These are phyloP conservation scores for Harringtonia aguacate DNA, from an alignment of 2,329 filamentous ascomycete genomes.

Conservation along the genomic window DNA sequence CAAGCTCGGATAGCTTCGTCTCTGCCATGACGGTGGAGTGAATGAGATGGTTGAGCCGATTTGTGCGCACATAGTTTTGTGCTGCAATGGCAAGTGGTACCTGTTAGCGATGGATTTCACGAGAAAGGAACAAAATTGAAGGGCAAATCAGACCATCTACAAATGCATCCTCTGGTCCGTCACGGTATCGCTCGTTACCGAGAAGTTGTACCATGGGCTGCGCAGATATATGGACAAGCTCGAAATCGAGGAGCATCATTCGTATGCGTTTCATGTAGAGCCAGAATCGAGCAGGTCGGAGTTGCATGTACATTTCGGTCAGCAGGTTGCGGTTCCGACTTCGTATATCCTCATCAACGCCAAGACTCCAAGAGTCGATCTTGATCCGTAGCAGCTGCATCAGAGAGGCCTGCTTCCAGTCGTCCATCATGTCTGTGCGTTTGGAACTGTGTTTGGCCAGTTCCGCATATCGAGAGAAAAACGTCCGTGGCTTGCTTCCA, in stretches of 20 bases:
- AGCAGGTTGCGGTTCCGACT: slow-evolving; percentile 16
- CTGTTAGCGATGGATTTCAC: too few relatives aligned
- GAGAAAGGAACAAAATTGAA: not conserved
- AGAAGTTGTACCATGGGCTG: not conserved
- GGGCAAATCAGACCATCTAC: not conserved
- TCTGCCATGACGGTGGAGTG: not conserved
- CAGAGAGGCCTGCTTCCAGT: slow-evolving; percentile 9
- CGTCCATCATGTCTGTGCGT: too few relatives aligned
- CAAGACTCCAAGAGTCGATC: slow-evolving; percentile 18
- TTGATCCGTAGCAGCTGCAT: slow-evolving; percentile 21
- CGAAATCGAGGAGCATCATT: not conserved
- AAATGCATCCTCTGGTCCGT: not conserved
- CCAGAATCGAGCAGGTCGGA: slow-evolving; percentile 16
- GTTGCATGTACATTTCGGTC: slow-evolving; percentile 14
- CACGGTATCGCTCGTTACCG: not conserved
- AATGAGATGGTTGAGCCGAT: not conserved
- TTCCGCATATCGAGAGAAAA: too few relatives aligned
- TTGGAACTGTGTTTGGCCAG: too few relatives aligned
- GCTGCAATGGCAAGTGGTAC: not conserved
- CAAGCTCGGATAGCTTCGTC: not conserved
- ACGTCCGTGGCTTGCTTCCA: too few relatives aligned
- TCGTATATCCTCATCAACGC: slow-evolving; percentile 18
- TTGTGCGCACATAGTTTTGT: not conserved
- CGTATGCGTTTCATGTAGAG: slow-evolving; percentile 9
- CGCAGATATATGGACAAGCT: not conserved